Percentiles rank a stretch among this genome's conserved stretches.
Evolutionary conservation across 169 alveolate genomes (phyloP).

Genomic region (Cryptosporidium sp.): DNA sequence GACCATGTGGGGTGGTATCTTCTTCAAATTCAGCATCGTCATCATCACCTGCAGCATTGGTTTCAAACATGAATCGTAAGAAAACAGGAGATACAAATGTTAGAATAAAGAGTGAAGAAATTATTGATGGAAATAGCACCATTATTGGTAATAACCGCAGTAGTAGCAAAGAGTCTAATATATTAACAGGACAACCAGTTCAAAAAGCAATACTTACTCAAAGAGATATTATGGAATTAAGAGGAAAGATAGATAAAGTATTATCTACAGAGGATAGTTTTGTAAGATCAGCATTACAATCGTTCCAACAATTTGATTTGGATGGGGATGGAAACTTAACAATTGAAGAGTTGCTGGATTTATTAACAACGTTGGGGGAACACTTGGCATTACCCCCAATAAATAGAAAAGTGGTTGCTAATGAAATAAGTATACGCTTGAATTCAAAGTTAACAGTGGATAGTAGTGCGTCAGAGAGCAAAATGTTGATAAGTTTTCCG

Average conservation of each 20-base stretch:
- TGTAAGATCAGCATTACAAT: slow-evolving; percentile 21
- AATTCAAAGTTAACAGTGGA: slow-evolving; percentile 54
- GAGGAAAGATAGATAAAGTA: slow-evolving; percentile 30
- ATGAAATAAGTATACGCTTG: slow-evolving; percentile 37
- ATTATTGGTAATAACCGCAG: no score
- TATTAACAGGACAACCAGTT: slow-evolving; percentile 37
- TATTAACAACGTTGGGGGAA: slow-evolving; percentile 60
- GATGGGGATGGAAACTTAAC: slow-evolving; percentile 47
- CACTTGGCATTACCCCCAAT: slow-evolving; percentile 72
- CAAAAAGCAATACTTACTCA: slow-evolving; percentile 52
- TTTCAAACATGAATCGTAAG: neutral
- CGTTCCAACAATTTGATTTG: slow-evolving; percentile 49
- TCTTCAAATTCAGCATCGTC: neutral
- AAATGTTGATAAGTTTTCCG: slow-evolving; percentile 35
- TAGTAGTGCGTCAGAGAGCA: neutral
- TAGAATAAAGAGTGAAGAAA: neutral
- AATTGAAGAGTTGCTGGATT: slow-evolving; percentile 45
- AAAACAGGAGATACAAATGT: neutral
- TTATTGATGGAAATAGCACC: neutral
- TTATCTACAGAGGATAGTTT: slow-evolving; percentile 40
- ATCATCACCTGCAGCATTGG: neutral
- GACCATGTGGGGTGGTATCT: neutral
- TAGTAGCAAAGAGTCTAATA: neutral
- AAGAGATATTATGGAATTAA: slow-evolving; percentile 34
- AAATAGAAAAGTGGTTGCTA: slow-evolving; percentile 45